Base-by-base conservation (phyloP, 2,329 filamentous ascomycete genomes). In the Fusarium zealandicum region DNA sequence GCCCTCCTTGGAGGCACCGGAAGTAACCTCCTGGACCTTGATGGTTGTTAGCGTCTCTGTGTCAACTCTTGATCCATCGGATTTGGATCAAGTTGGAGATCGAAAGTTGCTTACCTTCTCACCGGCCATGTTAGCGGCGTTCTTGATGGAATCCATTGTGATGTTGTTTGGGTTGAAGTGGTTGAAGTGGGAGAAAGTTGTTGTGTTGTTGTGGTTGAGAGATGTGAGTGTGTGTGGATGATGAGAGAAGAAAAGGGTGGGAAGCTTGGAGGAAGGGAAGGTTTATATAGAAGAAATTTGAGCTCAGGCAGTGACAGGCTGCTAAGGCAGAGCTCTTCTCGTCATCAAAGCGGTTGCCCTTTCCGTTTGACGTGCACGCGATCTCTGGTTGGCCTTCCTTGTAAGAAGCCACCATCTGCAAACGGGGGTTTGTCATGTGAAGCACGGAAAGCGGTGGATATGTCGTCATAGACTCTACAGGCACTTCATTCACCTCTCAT, bases 61-160 rank as follows among this genome's bases (percentile, higher is more conserved):
- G n/a, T n/a, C n/a, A n/a, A n/a, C n/a, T n/a, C n/a, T n/a, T n/a
- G n/a, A n/a, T n/a, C n/a, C n/a, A n/a, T n/a, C n/a, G n/a, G n/a
- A n/a, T n/a, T n/a, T n/a, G n/a, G n/a, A n/a, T n/a, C n/a, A n/a
- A n/a, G n/a, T n/a, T n/a, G n/a, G n/a, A n/a, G n/a, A n/a, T n/a
- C n/a, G n/a, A n/a, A n/a, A n/a, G n/a, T n/a, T n/a, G n/a, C n/a
- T n/a, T n/a, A n/a, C n/a, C 68, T 78, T 76, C 80, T 88, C 86
- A 59, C 80, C 73, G 73, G 87, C 83, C 82, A 83, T 86, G 82
- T 87, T 88, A 77, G 77, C 84, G 70, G 81, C 82, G 76, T 87
- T 83, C 79, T 81, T 80, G 71, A 82, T 59, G 59, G 78, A 76
- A 48, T 82, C 80, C 80, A 82, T 82, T 73, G 52, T 77, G 73